Conservation (phyloP, 768 basidiomycete genomes). For the Mycena latifolia region DNA sequence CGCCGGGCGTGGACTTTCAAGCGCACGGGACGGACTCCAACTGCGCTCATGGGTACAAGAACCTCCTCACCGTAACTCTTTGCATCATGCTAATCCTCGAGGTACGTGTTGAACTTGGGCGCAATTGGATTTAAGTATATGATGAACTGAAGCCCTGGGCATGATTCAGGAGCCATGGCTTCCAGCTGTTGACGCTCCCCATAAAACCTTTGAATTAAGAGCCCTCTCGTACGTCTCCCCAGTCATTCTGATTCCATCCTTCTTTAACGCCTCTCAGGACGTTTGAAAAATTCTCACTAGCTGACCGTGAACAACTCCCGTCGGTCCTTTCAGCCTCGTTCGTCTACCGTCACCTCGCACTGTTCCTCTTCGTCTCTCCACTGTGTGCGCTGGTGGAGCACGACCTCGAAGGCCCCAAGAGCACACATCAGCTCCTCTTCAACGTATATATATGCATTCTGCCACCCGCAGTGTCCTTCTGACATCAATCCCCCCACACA, state of each 20-base stretch:
- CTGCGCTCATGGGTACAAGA: not conserved
- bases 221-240: not conserved
- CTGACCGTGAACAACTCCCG: not conserved
- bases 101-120: not conserved
- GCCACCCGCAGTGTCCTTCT: too few species aligned
- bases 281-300: not conserved
- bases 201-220: not conserved
- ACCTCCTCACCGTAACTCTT: not conserved
- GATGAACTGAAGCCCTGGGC: too few species aligned
- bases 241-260: not conserved
- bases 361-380: slow-evolving; percentile 8
- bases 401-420: not conserved
- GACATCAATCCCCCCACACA: not conserved
- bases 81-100: slow-evolving; percentile 2
- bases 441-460: not conserved
- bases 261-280: not conserved
- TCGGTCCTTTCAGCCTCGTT: not conserved
- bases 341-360: not conserved
- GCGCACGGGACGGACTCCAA: not conserved
- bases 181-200: not conserved
- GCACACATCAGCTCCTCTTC: not conserved
- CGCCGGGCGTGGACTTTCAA: not conserved
- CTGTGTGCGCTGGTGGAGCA: not conserved
- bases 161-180: not conserved
- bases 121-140: too few species aligned